phyloP scores from a whole-genome alignment of 768 basidiomycete species.

The Royoungia palumana region DNA sequence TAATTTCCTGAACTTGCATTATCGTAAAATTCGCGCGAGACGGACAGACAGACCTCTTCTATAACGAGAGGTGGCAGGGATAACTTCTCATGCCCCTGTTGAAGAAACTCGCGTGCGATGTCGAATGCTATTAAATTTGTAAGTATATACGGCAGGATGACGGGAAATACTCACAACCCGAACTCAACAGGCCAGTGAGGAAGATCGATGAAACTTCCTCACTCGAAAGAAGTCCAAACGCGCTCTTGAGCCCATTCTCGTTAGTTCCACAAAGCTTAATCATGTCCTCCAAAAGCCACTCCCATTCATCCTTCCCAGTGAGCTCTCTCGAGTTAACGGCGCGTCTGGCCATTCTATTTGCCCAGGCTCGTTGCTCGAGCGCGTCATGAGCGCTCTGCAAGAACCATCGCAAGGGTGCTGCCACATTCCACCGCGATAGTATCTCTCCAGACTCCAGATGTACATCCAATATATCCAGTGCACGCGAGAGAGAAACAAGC shows the following conservation, averaged over 20 bases:
- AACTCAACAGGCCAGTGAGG: slow-evolving; percentile 79
- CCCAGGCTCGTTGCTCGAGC: slow-evolving; percentile 76
- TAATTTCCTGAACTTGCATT: slow-evolving; percentile 92
- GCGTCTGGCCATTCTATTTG: slow-evolving; percentile 78
- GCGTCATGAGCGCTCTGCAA: slow-evolving; percentile 67
- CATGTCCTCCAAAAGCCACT: slow-evolving; percentile 88
- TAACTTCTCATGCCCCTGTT: slow-evolving; percentile 42
- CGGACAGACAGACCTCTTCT: slow-evolving; percentile 77
- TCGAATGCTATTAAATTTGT: slow-evolving; percentile 49
- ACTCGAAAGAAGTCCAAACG: slow-evolving; percentile 71
- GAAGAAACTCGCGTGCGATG: slow-evolving; percentile 63
- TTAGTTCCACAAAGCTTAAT: slow-evolving; percentile 66
- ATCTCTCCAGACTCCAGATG: slow-evolving; percentile 95
- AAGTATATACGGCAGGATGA: slow-evolving; percentile 2
- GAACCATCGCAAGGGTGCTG: slow-evolving; percentile 87
- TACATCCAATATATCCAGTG: slow-evolving; percentile 88
- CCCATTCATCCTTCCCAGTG: slow-evolving; percentile 73
- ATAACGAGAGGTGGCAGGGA: slow-evolving; percentile 47
- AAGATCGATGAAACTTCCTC: slow-evolving; percentile 81
- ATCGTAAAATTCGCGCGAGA: slow-evolving; percentile 90
- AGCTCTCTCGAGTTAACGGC: slow-evolving; percentile 56
- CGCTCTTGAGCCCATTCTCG: slow-evolving; percentile 63
- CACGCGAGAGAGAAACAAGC: slow-evolving; percentile 67
- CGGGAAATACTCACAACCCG: slow-evolving; percentile 67
- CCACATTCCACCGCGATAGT: slow-evolving; percentile 80